Base-by-base conservation (phyloP, 805 yeast genomes). In the Myxozyma lipomycoides region DNA sequence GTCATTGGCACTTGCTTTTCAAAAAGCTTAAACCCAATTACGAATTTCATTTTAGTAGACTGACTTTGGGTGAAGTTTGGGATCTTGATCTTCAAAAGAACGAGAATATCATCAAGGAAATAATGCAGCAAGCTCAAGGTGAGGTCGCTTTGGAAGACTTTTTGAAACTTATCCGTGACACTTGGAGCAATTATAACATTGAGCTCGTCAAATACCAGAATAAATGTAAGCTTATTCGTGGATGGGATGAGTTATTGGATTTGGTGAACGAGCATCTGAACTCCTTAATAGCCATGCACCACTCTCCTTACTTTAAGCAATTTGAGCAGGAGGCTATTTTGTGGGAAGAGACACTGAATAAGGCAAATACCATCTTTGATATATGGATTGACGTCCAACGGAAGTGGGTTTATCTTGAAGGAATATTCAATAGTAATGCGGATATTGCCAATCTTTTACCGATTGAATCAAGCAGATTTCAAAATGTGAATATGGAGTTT, bases 331-430 rank as follows among this genome's bases (percentile, higher is more conserved):
- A 77, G 5, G 75, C 82, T 0, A 50, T 63, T 5, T 72, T 69
- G 0, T 73, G 87, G 72, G 89, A 83, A 55, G 70, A 69, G 0
- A 77, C 73, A 48, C 62, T 91, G n/a, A 76, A 75, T 41, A 59
- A 63, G 0, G 59, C 87, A 1, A 74, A 73, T 39, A 68, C 70
- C 1, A 62, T 86, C 1, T 70, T 86, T 30, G 86, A 82, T 55
- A 62, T 67, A 0, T 89, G 96, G 95, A 75, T 84, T 24, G 95
- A 87, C 30, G 85, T 82, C 1, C 98, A 91, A 65, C 71, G 83
- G n/a, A 86, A 83, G 61, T 90, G 95, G 95, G 78, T 86, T 1
- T 88, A 91, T 63, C 71, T 90, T 21, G 83, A 80, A 56, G 96
- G 95, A 1, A 79, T 88, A 0, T 84, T 91, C 61, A 57, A 48